Evolutionary conservation across 331 rosid genomes (phyloP).

Genomic region (Phaseolus coccineus): DNA sequence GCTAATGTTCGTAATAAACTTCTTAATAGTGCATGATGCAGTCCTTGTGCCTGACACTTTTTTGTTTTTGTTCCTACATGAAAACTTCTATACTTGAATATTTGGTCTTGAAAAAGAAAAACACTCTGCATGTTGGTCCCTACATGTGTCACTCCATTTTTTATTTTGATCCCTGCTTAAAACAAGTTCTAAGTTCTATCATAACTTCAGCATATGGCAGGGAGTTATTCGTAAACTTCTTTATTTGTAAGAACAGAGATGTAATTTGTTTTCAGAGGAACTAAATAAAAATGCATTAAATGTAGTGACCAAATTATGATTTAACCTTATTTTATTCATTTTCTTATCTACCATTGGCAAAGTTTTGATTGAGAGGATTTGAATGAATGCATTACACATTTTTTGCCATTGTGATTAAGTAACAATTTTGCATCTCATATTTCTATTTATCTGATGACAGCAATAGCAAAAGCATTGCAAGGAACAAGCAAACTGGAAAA

Average conservation of each 20-base stretch:
- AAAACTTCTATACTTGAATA: not conserved
- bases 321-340: not conserved
- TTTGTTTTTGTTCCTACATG: not conserved
- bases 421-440: constrained; percentile 17
- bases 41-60: not conserved
- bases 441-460: constrained; percentile 59
- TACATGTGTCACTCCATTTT: not conserved
- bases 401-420: constrained; percentile 21
- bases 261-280: not conserved
- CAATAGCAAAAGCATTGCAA: constrained; percentile 65
- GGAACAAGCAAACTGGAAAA: constrained; percentile 74
- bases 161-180: not conserved
- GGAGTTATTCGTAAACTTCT: not conserved
- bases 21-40: not conserved
- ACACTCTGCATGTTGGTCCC: not conserved
- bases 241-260: not conserved
- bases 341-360: constrained; percentile 8
- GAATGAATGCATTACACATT: not conserved
- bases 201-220: not conserved
- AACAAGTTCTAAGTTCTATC: not conserved
- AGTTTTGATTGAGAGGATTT: constrained; percentile 31
- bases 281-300: not conserved
- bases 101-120: too few species aligned
- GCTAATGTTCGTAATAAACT: too few species aligned
- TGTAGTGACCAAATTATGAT: not conserved